These are phyloP conservation scores for Circinella umbellata DNA, from an alignment of 371 early-diverging fungal genomes.

Conservation along the genomic window DNA sequence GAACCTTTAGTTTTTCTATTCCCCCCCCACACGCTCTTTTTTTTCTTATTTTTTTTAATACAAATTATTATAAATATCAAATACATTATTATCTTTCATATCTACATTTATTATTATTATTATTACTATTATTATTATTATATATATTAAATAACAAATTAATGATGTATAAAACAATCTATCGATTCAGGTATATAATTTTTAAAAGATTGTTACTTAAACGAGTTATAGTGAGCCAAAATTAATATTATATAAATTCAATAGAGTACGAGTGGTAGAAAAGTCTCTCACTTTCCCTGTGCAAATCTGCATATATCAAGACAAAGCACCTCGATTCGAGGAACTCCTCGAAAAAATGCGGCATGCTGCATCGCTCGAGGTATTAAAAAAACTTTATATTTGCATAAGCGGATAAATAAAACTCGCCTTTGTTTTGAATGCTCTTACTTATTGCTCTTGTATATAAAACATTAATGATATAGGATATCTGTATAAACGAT, in stretches of 20 bases:
- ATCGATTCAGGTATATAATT: slow-evolving; percentile 30
- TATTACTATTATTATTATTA: neutral
- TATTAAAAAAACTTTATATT: slow-evolving; percentile 2
- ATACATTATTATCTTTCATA: neutral
- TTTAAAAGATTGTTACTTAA: too few species aligned
- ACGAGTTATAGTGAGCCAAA: too few species aligned
- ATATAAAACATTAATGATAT: neutral
- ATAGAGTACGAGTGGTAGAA: slow-evolving; percentile 41
- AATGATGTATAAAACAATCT: slow-evolving; percentile 35
- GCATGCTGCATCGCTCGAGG: slow-evolving; percentile 27
- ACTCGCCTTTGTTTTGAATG: too few species aligned
- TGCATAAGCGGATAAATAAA: neutral
- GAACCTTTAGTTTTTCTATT: neutral
- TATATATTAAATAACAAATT: slow-evolving; percentile 2
- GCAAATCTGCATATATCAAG: slow-evolving; percentile 39
- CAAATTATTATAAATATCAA: neutral
- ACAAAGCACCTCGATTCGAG: slow-evolving; percentile 37
- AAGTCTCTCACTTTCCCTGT: slow-evolving; percentile 34
- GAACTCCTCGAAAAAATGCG: slow-evolving; percentile 40
- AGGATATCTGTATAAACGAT: slow-evolving; percentile 37
- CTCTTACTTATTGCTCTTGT: too few species aligned
- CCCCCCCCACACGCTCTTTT: slow-evolving; percentile 16
- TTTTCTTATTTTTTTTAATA: slow-evolving; percentile 7
- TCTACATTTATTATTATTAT: slow-evolving; percentile 10
- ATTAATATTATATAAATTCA: neutral